Evolutionary conservation across 495 filamentous ascomycete species (phyloP).

Genomic region (Penicillium nucicola): DNA sequence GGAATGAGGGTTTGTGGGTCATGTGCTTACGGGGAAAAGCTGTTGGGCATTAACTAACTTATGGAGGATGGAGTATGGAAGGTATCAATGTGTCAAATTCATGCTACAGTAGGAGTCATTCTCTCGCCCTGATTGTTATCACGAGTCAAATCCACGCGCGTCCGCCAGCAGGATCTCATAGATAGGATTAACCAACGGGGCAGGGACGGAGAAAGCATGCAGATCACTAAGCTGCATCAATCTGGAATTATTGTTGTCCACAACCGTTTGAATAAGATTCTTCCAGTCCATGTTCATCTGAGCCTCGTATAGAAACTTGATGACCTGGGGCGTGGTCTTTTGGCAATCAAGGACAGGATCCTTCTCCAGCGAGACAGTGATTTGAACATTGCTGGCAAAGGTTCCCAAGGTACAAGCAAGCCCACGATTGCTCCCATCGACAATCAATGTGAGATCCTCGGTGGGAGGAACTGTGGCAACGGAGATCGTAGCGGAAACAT

Average conservation of each 20-base stretch:
- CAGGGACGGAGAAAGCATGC: conserved; percentile 27
- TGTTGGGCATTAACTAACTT: too few species aligned
- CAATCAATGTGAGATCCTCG: too few species aligned
- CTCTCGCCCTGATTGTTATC: neutral
- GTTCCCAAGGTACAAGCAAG: conserved; percentile 1
- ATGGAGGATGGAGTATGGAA: too few species aligned
- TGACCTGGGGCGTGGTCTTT: conserved; percentile 24
- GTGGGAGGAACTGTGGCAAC: too few species aligned
- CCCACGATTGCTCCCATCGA: neutral
- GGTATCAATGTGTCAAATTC: too few species aligned
- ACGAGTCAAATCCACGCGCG: conserved; percentile 1
- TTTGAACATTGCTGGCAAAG: neutral
- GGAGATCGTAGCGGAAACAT: too few species aligned
- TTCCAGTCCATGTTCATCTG: conserved; percentile 43
- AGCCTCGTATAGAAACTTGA: conserved; percentile 19
- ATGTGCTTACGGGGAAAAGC: too few species aligned
- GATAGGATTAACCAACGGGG: conserved; percentile 32
- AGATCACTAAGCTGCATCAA: conserved; percentile 30
- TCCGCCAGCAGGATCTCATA: conserved; percentile 46
- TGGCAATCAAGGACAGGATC: conserved; percentile 32
- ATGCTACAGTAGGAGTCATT: too few species aligned
- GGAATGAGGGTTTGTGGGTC: too few species aligned
- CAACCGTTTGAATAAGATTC: conserved; percentile 33
- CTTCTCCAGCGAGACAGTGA: conserved; percentile 27
- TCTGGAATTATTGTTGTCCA: conserved; percentile 15